Base-by-base conservation (phyloP, 140 eudicot species). In the Anethum foeniculum region DNA sequence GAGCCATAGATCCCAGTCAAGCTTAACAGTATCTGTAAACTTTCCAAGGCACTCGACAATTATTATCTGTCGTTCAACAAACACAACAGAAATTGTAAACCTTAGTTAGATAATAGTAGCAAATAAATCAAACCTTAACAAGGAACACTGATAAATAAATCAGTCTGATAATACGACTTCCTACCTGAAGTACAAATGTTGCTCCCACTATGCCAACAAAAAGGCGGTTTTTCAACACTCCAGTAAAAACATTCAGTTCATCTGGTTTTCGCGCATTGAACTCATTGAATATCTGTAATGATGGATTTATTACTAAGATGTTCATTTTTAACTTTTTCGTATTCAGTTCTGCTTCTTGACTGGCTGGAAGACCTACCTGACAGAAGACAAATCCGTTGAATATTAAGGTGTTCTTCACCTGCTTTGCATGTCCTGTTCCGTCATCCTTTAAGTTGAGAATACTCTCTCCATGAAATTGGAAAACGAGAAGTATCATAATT, bases 201-300 rank as follows among this genome's bases (percentile, higher is more conserved):
- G 84, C 60, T 83, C 90, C 96, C 62, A 90, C 88, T 49, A 94
- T 90, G 62, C 93, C 97, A 79, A 85, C 82, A 86, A 94, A 94
- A 67, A 94, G 93, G 69, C 48, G 85, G 85, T 94, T 94, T 77
- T 89, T 92, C 19, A 91, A 86, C 86, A 92, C 90, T 67, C 98
- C 96, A 3, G 80, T 52, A 75, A 94, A 94, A 41, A 94, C 92
- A 67, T 94, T 87, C 54, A 92, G 44, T 83, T 90, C 86, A 4
- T 94, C 98, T 60, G 96, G 97, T 79, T 92, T 92, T 67, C 98
- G 87, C 71, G 97, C 94, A 85, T 94, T 94, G 86, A 94, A 85
- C 88, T 94, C 98, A 23, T 94, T 94, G 86, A 90, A 90, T 76
- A 94, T 88, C 98, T 94, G 93, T 19, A 75, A 78, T 82, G 72